Percentiles rank a stretch among this genome's conserved stretches.
phyloP scores from a whole-genome alignment of 2,329 filamentous ascomycete genomes.

The Sporothrix inflata region DNA sequence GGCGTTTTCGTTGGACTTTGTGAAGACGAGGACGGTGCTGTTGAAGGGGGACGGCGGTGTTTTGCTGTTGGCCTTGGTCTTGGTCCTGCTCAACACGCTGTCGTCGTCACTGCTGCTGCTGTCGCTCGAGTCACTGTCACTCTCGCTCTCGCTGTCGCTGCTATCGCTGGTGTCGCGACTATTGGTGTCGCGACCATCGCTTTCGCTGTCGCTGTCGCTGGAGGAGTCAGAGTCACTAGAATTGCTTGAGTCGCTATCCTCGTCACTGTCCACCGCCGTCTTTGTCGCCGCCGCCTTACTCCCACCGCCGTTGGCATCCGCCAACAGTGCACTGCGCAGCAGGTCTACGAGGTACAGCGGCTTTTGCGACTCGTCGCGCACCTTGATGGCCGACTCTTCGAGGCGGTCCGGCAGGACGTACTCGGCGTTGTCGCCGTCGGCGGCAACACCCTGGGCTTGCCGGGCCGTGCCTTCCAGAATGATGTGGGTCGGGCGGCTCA shows the following conservation, averaged over 20 bases:
- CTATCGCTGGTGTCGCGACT: conserved; percentile 37
- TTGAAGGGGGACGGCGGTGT: conserved; percentile 35
- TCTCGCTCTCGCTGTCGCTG: conserved; percentile 3
- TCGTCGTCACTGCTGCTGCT: not conserved
- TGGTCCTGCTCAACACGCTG: not conserved
- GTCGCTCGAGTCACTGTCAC: not conserved
- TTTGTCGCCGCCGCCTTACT: not conserved
- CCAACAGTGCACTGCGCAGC: conserved; percentile 61
- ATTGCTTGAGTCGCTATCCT: conserved; percentile 35
- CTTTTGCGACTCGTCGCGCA: conserved; percentile 71
- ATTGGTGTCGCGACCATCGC: no score
- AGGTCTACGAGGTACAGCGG: conserved; percentile 84
- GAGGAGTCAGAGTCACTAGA: not conserved
- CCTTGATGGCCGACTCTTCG: conserved; percentile 67
- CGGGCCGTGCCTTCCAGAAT: conserved; percentile 64
- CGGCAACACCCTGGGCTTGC: conserved; percentile 32
- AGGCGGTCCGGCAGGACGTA: conserved; percentile 65
- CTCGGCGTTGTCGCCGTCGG: not conserved
- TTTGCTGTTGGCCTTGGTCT: not conserved
- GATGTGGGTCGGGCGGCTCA: conserved; percentile 75
- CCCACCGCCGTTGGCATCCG: not conserved
- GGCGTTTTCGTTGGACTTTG: conserved; percentile 85
- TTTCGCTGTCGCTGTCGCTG: conserved; percentile 15
- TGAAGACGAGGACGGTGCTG: conserved; percentile 75
- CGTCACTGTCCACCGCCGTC: conserved; percentile 10